Evolutionary conservation across 2,329 filamentous ascomycete genomes (phyloP).

Genomic region (Leptographium procerum): DNA sequence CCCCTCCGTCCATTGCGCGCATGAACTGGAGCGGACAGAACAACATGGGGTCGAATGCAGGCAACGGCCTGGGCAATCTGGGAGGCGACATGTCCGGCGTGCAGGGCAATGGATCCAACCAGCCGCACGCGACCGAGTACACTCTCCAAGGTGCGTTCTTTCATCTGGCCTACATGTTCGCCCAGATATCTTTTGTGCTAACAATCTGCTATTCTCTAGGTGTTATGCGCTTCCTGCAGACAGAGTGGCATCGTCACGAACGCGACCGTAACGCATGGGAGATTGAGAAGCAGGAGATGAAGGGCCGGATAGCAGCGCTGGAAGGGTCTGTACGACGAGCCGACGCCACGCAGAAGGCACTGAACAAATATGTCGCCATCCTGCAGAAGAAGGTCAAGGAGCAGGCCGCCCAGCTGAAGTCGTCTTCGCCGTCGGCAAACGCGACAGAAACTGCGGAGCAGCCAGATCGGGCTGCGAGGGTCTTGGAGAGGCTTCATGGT

Average conservation of each 20-base stretch:
- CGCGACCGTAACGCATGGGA: slow-evolving; percentile 97
- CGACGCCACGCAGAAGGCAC: slow-evolving; percentile 76
- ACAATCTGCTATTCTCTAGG: slow-evolving; percentile 34
- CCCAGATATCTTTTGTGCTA: background rate
- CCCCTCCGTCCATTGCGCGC: slow-evolving; percentile 2
- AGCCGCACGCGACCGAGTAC: slow-evolving; percentile 50
- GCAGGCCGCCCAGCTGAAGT: slow-evolving; percentile 61
- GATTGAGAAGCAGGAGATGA: slow-evolving; percentile 98
- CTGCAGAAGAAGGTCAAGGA: slow-evolving; percentile 80
- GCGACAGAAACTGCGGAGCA: slow-evolving; percentile 34
- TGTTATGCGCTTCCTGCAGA: slow-evolving; percentile 98
- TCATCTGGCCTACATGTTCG: background rate
- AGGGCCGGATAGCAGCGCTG: slow-evolving; percentile 85
- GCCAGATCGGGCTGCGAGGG: slow-evolving; percentile 26
- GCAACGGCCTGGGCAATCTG: slow-evolving; percentile 24
- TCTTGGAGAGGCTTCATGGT: slow-evolving; percentile 8
- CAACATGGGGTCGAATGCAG: slow-evolving; percentile 29
- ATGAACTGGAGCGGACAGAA: slow-evolving; percentile 13
- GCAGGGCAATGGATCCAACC: slow-evolving; percentile 34
- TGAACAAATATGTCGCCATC: slow-evolving; percentile 83
- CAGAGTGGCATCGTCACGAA: slow-evolving; percentile 98
- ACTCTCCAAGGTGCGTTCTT: slow-evolving; percentile 39
- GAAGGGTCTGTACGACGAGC: slow-evolving; percentile 82
- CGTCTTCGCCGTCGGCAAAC: slow-evolving; percentile 27
- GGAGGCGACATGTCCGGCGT: slow-evolving; percentile 34